A percentile compares a stretch with the other conserved stretches of the same genome.
phyloP scores from a whole-genome alignment of 371 early-diverging fungal species.

The Saksenaea vasiformis region DNA sequence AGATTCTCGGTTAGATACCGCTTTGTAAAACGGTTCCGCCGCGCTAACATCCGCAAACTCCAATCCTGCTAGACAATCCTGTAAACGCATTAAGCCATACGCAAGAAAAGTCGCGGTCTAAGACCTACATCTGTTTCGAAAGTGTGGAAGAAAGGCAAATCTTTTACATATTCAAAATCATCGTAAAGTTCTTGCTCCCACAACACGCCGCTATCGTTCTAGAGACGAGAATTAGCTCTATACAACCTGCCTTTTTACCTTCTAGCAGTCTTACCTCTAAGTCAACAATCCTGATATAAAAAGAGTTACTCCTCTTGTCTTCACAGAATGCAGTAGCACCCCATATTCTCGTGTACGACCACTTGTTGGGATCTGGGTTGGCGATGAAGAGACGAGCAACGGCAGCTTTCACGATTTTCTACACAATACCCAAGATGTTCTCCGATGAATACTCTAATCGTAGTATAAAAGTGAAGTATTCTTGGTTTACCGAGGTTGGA shows the following conservation, averaged over 20 bases:
- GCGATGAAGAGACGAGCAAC: slow-evolving; percentile 85
- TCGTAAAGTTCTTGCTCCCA: slow-evolving; percentile 86
- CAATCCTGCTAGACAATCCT: slow-evolving; percentile 79
- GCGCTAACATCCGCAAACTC: slow-evolving; percentile 88
- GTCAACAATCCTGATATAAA: slow-evolving; percentile 79
- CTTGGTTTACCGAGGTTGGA: slow-evolving; percentile 34
- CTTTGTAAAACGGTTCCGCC: slow-evolving; percentile 75
- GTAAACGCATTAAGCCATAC: not conserved
- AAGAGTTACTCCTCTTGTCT: slow-evolving; percentile 62
- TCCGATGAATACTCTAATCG: not conserved
- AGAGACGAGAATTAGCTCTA: not conserved
- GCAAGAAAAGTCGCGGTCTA: not conserved
- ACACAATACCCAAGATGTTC: slow-evolving; percentile 7
- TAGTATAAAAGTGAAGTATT: not conserved
- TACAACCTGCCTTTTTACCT: not conserved
- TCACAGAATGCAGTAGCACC: slow-evolving; percentile 78
- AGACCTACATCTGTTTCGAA: slow-evolving; percentile 78
- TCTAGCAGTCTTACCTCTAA: slow-evolving; percentile 53
- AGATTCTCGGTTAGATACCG: slow-evolving; percentile 59
- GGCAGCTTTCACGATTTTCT: slow-evolving; percentile 84
- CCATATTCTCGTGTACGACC: slow-evolving; percentile 75
- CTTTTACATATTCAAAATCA: slow-evolving; percentile 74
- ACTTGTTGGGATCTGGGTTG: slow-evolving; percentile 65
- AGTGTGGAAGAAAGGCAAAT: slow-evolving; percentile 81
- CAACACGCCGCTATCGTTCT: slow-evolving; percentile 59